Evolutionary conservation across 352 stramenopile genomes (phyloP), one percentile per base, ranked within the genome.

Genomic region (Pythium guiyangense): DNA sequence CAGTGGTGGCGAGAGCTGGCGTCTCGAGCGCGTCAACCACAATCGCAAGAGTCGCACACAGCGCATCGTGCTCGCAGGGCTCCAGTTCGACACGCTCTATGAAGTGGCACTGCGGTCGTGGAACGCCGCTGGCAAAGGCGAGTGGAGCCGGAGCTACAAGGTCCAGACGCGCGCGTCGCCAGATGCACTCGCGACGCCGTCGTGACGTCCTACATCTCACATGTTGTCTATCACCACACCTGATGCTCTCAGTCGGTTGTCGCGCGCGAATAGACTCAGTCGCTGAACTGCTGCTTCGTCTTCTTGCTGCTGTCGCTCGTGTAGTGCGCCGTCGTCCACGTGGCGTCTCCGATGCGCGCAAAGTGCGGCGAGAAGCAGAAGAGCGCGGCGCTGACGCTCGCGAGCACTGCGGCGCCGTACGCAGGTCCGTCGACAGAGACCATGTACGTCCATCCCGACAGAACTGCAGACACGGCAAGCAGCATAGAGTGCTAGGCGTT

Each of bases 371-470:
- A 86, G 52, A 89, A 89, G 59, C 71, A 84, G 52, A 87, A 87
- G 3, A 89, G 58, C 3, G 60, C 74, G 47, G 79, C 73, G 49
- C 79, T 89, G 42, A 77, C 47, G 34, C 60, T 67, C 27, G 82
- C 77, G n/a, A 93, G 70, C 37, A 83, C 59, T 8, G 79, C 80
- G 0, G 83, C 80, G 9, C 83, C 80, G 49, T 84, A 80, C 9
- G 83, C 78, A 45, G 83, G 83, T 5, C 82, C 82, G 57, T 90
- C 78, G 8, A 90, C 67, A 1, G 82, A 89, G 27, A 79, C 37
- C 44, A 87, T 54, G 59, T 92, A 92, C 35, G 80, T 86, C 79
- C 77, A 90, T 15, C 83, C 83, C n/a, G 83, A 92, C 35, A 92
- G 59, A 62, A 92, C 83, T 92, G 59, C 27, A 55, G 26, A 12